Percentiles rank a stretch among this genome's conserved stretches.
Conservation (phyloP, 495 filamentous ascomycete species). For the Xylaria bambusicola region DNA sequence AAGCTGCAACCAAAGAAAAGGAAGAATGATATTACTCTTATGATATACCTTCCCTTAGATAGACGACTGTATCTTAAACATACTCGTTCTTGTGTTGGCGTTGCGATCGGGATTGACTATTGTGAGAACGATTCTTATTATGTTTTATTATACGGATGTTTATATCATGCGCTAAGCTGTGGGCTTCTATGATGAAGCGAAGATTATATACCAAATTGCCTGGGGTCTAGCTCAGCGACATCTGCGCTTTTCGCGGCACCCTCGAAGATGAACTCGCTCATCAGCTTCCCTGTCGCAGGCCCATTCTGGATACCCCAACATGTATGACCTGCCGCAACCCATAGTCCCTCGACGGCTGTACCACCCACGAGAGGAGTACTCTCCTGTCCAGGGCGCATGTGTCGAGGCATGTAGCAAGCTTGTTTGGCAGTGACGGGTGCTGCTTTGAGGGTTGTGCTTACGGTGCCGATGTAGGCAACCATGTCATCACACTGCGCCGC, state of each 20-base stretch:
- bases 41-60: too few relatives aligned
- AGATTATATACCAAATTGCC: conserved; percentile 48
- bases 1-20: too few relatives aligned
- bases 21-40: too few relatives aligned
- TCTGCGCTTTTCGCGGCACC: conserved; percentile 75
- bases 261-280: conserved; percentile 84
- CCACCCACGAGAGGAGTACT: conserved; percentile 74
- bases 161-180: background rate
- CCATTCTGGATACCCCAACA: conserved; percentile 99
- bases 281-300: conserved; percentile 84
- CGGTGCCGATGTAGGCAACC: conserved; percentile 73
- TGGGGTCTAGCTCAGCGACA: conserved; percentile 70
- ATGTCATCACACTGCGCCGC: conserved; percentile 81
- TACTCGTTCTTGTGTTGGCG: too few relatives aligned
- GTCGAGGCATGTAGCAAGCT: conserved; percentile 91
- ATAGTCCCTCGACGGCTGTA: conserved; percentile 72
- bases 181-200: background rate
- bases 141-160: background rate
- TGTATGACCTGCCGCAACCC: conserved; percentile 88
- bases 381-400: conserved; percentile 57
- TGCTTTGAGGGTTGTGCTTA: conserved; percentile 73
- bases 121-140: too few relatives aligned
- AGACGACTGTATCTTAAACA: too few relatives aligned
- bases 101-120: too few relatives aligned
- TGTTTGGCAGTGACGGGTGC: conserved; percentile 81